Evolutionary conservation across 2,329 filamentous ascomycete species (phyloP).

Genomic region (Erysiphe pulchra): DNA sequence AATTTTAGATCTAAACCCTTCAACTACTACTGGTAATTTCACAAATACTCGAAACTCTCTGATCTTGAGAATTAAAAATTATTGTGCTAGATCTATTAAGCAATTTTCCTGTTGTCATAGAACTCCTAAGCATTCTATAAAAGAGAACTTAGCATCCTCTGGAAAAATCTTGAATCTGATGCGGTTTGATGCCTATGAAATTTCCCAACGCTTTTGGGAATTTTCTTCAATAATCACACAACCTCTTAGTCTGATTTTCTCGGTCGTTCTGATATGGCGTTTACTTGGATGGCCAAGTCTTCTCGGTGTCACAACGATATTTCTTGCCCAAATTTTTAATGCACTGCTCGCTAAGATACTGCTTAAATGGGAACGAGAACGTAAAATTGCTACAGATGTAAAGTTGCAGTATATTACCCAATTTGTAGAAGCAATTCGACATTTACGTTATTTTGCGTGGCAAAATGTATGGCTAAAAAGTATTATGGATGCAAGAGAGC

Average conservation of each 20-base stretch:
- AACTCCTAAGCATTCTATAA: background rate
- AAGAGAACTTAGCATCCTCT: conserved; percentile 41
- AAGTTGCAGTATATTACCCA: conserved; percentile 62
- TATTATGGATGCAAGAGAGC: conserved; percentile 40
- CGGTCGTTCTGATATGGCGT: conserved; percentile 46
- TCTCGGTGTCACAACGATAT: conserved; percentile 42
- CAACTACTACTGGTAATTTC: conserved; percentile 2
- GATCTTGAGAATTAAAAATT: background rate
- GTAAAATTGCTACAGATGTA: conserved; percentile 48
- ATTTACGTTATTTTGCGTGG: conserved; percentile 33
- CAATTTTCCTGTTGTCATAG: background rate
- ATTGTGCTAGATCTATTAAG: background rate
- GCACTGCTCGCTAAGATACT: conserved; percentile 37
- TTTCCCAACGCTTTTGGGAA: conserved; percentile 68
- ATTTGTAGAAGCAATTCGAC: conserved; percentile 37
- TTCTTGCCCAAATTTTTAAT: conserved; percentile 45
- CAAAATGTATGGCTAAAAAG: conserved; percentile 46
- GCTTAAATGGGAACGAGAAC: conserved; percentile 40
- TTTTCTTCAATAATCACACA: conserved; percentile 51
- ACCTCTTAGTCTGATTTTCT: conserved; percentile 51
- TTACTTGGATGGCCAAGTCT: conserved; percentile 62
- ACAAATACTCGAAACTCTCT: background rate
- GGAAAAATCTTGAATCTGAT: conserved; percentile 80
- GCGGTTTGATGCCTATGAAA: conserved; percentile 52
- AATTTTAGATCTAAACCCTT: conserved; percentile 2